Percentiles rank a stretch among this genome's conserved stretches.
These are phyloP conservation scores for Ramaria sp. DNA, from an alignment of 768 basidiomycete species.

Conservation along the genomic window DNA sequence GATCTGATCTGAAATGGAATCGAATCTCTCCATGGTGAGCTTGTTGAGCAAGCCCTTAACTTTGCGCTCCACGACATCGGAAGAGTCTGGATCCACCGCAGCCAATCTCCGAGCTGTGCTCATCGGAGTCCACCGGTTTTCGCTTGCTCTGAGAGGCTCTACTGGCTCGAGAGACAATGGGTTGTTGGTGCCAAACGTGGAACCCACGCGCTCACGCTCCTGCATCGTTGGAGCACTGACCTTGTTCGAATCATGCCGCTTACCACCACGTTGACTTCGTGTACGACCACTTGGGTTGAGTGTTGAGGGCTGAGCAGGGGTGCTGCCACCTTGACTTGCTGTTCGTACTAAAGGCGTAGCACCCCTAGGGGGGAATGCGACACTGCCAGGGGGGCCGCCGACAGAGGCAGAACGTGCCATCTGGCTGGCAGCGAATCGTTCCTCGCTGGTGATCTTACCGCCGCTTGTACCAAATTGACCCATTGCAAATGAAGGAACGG, in stretches of 20 bases:
- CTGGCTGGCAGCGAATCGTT: slow-evolving; percentile 44
- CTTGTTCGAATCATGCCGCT: slow-evolving; percentile 50
- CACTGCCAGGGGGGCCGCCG: slow-evolving; percentile 33
- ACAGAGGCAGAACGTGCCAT: slow-evolving; percentile 44
- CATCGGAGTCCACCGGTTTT: slow-evolving; percentile 68
- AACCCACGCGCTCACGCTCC: slow-evolving; percentile 19
- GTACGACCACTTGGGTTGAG: slow-evolving; percentile 45
- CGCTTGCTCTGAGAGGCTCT: slow-evolving; percentile 64
- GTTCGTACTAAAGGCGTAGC: slow-evolving; percentile 49
- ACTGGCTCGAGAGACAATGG: slow-evolving; percentile 42
- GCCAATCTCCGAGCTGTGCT: slow-evolving; percentile 32
- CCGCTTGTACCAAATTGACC: slow-evolving; percentile 48
- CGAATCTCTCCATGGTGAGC: slow-evolving; percentile 94
- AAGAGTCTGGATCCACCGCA: slow-evolving; percentile 49
- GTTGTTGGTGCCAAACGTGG: slow-evolving; percentile 21
- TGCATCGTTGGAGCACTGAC: slow-evolving; percentile 20
- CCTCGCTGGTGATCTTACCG: slow-evolving; percentile 54
- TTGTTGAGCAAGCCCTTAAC: slow-evolving; percentile 90
- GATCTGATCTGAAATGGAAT: slow-evolving; percentile 91
- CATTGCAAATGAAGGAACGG: slow-evolving; percentile 35
- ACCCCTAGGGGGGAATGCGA: slow-evolving; percentile 43
- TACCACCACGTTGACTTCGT: slow-evolving; percentile 77
- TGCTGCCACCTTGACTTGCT: slow-evolving; percentile 30
- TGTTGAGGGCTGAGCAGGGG: slow-evolving; percentile 14
- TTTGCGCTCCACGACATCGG: slow-evolving; percentile 85